A percentile compares a stretch with the other conserved stretches of the same genome.
These are phyloP conservation scores for Heliophila coronopifolia DNA, from an alignment of 441 rosid genomes.

Conservation along the genomic window DNA sequence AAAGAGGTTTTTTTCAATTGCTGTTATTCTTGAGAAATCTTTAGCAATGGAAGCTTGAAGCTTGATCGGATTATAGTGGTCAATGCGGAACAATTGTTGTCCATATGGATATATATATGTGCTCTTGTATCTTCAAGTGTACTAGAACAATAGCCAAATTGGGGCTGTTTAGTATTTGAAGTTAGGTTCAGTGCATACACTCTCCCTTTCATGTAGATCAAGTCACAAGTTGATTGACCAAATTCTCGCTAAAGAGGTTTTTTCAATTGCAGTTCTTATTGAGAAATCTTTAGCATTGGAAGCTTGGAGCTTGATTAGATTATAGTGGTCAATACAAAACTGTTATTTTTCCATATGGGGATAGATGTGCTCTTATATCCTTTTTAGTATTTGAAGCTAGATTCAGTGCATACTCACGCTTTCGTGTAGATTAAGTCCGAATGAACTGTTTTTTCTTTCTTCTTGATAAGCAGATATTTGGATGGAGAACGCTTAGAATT, in stretches of 20 bases:
- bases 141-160: not conserved
- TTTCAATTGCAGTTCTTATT: too few relatives aligned
- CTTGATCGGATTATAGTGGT: not conserved
- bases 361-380: too few relatives aligned
- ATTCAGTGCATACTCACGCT: not conserved
- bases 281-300: too few relatives aligned
- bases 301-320: too few relatives aligned
- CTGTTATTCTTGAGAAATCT: not conserved
- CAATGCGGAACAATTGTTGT: not conserved
- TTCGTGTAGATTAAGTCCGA: not conserved
- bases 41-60: not conserved
- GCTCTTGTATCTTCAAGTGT: not conserved
- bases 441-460: not conserved
- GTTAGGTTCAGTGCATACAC: too few relatives aligned
- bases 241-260: too few relatives aligned
- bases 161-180: not conserved
- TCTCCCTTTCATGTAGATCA: too few relatives aligned
- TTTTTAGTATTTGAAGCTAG: conserved; percentile 5
- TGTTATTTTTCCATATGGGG: too few relatives aligned
- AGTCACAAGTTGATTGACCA: too few relatives aligned
- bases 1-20: not conserved
- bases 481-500: conserved; percentile 55
- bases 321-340: too few relatives aligned
- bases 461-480: conserved; percentile 43
- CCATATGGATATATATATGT: not conserved